Evolutionary conservation across 1,284 basidiomycete species (phyloP), one percentile per base, ranked within the genome.

Genomic region (Pseudozyma hubeiensis): DNA sequence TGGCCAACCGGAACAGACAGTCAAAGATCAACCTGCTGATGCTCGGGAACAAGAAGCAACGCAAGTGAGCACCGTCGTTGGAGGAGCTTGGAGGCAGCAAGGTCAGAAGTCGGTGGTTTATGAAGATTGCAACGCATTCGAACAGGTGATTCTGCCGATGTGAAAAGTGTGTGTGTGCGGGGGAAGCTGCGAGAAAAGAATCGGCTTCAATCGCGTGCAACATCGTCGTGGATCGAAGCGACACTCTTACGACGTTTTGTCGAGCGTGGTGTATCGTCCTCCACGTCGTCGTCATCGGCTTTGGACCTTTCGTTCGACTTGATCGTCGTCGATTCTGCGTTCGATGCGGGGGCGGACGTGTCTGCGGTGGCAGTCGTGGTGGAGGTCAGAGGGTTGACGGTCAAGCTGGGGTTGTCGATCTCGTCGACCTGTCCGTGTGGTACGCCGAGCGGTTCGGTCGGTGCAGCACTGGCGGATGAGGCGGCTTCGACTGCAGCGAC

Each of bases 391-490:
- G 70, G 49, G 29, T 61, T 37, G 17, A 68, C n/a, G 3, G 44
- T 47, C 31, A 52, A 39, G 4, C 8, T 9, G 2, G 65, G 57
- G 33, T 74, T 64, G 35, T 75, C 75, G 9, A 77, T 7, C 34
- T 77, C 75, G 62, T 77, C 75, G 3, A 77, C 71, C 17, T 45
- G 31, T 4, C 74, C 74, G 14, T 13, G 13, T 5, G 74, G 70
- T 5, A 75, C 33, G 9, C 66, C 66, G 13, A 65, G 52, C 31
- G 66, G 62, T 19, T 67, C 49, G 34, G 51, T 13, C 7, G 62
- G 7, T 9, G 34, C 35, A 9, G 41, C 44, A 5, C 10, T 13
- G 40, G 33, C 7, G 48, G 47, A 16, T 10, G 46, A 44, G 19
- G 49, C 35, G 9, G 55, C 57, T 10, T 53, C 50, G 8, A 59